A percentile compares a stretch with the other conserved stretches of the same genome.
Evolutionary conservation across 2,329 filamentous ascomycete genomes (phyloP).

Genomic region (Beauveria asiatica): DNA sequence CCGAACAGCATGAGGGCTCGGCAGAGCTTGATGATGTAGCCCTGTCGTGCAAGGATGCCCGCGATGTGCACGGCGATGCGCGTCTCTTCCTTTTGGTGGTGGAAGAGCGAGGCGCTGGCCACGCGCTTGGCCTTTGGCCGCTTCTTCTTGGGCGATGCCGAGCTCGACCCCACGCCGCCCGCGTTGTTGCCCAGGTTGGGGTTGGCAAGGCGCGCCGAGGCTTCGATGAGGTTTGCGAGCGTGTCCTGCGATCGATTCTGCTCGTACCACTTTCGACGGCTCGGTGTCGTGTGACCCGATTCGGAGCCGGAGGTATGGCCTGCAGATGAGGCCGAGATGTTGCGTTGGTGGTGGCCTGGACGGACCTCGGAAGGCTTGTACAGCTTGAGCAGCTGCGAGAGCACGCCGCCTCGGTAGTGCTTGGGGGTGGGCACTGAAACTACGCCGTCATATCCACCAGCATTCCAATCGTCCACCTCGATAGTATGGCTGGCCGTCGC

Average conservation of each 20-base stretch:
- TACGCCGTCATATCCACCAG: constrained; percentile 32
- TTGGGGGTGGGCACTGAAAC: constrained; percentile 32
- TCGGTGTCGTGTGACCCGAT: constrained; percentile 35
- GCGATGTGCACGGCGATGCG: constrained; percentile 46
- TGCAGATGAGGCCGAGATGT: constrained; percentile 11
- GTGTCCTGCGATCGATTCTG: constrained; percentile 39
- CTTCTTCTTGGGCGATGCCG: constrained; percentile 20
- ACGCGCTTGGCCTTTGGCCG: constrained; percentile 21
- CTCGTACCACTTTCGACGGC: constrained; percentile 39
- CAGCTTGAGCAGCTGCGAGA: constrained; percentile 38
- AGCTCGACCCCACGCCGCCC: constrained; percentile 8
- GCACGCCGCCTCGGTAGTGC: constrained; percentile 35
- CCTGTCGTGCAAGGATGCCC: constrained; percentile 65
- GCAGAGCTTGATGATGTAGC: constrained; percentile 77
- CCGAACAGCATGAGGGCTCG: constrained; percentile 79
- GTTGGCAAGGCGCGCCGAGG: constrained; percentile 35
- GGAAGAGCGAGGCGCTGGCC: constrained; percentile 28
- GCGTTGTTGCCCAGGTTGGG: constrained; percentile 19
- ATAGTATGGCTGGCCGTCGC: constrained; percentile 4
- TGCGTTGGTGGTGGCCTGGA: constrained; percentile 15
- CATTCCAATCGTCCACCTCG: constrained; percentile 27
- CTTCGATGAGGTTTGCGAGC: constrained; percentile 37
- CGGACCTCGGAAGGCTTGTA: constrained; percentile 31
- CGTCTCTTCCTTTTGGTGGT: constrained; percentile 35
- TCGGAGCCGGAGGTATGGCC: constrained; percentile 12